Base-by-base conservation (phyloP, 129 eudicot genomes). In the Gnaphalium uliginosum region DNA sequence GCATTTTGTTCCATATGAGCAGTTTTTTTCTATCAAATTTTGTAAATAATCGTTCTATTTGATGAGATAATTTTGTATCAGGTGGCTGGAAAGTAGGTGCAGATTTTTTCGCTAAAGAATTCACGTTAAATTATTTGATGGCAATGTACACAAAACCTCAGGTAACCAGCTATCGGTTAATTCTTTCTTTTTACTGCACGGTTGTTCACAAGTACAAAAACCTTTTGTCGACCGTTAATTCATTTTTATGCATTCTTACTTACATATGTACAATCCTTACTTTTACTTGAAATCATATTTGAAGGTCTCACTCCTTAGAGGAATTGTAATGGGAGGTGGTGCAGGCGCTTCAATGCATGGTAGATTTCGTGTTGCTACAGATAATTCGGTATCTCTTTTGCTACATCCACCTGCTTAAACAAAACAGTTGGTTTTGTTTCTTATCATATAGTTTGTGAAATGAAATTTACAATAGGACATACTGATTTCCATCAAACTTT, bases 241-340 rank as follows among this genome's bases (percentile, higher is more conserved):
- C 41, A 17, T 33, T 25, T 79, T 10, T 18, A 43, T 71, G 30
- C 63, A 26, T 68, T 80, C 61, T 24, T 39, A 13, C 72, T 66
- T 72, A 53, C 13, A 66, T 33, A 56, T 67, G 22, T 76, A 43
- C 18, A 19, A 51, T 68, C 60, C 62, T 39, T 64, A 53, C 30
- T 43, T 66, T 76, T 14, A 60, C 59, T 74, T 82, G 65, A 60
- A 64, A 68, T 69, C 68, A 27, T 63, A 26, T 62, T 69, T 74
- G 48, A 76, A 92, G 97, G 96, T 92, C 74, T 92, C 97, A 39
- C 79, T 92, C 41, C 96, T 92, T 63, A 78, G 87, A 82, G 96
- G 96, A 64, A 87, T 94, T 77, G 97, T 91, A 51, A 94, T 94
- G 99, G 99, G 99, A 66, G 99, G 99, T 76, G 99, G 99, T 75